These are phyloP conservation scores for Lipomyces yamanashiensis DNA, from an alignment of 805 yeast species.

Conservation along the genomic window DNA sequence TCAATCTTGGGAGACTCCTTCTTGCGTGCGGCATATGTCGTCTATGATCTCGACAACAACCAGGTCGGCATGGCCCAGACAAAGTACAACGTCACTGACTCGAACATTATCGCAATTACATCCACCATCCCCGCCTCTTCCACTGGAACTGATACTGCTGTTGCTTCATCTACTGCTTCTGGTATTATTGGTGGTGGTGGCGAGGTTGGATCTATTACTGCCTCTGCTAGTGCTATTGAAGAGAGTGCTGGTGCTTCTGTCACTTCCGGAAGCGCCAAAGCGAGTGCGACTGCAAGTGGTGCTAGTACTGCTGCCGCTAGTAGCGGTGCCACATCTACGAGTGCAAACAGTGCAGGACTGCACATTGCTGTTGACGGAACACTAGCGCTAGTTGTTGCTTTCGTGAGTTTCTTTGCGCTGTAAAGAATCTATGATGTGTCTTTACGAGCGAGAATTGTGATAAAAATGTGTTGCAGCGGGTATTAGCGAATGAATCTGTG, in stretches of 20 bases:
- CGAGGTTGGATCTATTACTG: background rate
- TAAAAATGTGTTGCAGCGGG: too few relatives aligned
- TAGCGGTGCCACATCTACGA: too few relatives aligned
- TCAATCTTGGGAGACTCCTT: conserved; percentile 67
- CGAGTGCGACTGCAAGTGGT: background rate
- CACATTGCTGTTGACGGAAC: background rate
- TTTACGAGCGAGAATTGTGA: too few relatives aligned
- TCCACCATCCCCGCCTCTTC: conserved; percentile 7
- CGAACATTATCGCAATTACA: conserved; percentile 36
- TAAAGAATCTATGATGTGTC: too few relatives aligned
- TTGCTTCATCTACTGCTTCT: background rate
- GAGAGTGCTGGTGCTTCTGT: background rate
- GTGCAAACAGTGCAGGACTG: too few relatives aligned
- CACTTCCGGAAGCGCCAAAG: background rate
- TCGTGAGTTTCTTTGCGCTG: background rate
- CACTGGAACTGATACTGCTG: conserved; percentile 5
- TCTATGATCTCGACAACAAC: conserved; percentile 64
- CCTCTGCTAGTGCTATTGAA: background rate
- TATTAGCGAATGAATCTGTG: too few relatives aligned
- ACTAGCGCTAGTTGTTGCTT: background rate
- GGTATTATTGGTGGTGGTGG: conserved; percentile 1
- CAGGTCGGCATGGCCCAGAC: conserved; percentile 63
- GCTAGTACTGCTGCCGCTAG: background rate
- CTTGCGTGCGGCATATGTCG: conserved; percentile 66
- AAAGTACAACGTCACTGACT: conserved; percentile 38